These are phyloP conservation scores for Neonectria magnoliae DNA, from an alignment of 2,329 filamentous ascomycete genomes.

Conservation along the genomic window DNA sequence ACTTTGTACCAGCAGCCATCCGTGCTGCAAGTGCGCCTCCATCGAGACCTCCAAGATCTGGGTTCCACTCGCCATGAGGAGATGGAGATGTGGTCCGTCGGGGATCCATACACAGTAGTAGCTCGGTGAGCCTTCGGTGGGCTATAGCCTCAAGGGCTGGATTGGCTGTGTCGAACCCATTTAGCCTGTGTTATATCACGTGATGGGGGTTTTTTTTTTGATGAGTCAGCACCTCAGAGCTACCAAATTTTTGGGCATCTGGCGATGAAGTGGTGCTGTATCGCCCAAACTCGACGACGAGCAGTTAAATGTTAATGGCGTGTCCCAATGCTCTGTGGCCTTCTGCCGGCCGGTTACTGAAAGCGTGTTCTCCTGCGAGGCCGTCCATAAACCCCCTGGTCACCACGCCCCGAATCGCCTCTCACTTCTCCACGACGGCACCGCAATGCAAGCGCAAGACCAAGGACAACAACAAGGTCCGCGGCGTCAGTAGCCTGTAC, in stretches of 20 bases:
- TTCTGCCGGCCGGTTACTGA: slow-evolving; percentile 38
- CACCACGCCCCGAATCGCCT: slow-evolving; percentile 32
- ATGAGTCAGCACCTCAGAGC: slow-evolving; percentile 16
- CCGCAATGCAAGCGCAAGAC: slow-evolving; percentile 59
- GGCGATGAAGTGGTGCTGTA: slow-evolving; percentile 21
- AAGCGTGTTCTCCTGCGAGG: slow-evolving; percentile 27
- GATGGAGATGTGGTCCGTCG: slow-evolving; percentile 25
- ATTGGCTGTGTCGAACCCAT: neutral
- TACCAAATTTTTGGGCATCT: slow-evolving; percentile 36
- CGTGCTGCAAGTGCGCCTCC: slow-evolving; percentile 44
- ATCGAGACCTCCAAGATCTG: slow-evolving; percentile 33
- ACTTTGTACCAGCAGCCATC: slow-evolving; percentile 43
- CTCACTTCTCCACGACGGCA: slow-evolving; percentile 65
- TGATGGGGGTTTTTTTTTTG: neutral
- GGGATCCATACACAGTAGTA: slow-evolving; percentile 18
- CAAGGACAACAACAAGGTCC: slow-evolving; percentile 80
- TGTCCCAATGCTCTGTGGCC: slow-evolving; percentile 43
- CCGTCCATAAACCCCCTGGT: slow-evolving; percentile 20
- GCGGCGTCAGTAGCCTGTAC: slow-evolving; percentile 84
- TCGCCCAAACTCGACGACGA: slow-evolving; percentile 29
- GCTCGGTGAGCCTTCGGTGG: slow-evolving; percentile 24
- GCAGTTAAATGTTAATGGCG: slow-evolving; percentile 43
- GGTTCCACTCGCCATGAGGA: slow-evolving; percentile 30
- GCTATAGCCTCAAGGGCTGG: neutral
- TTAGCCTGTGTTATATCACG: neutral